Base-by-base conservation (phyloP, 495 filamentous ascomycete species). In the Usnea hakonensis region DNA sequence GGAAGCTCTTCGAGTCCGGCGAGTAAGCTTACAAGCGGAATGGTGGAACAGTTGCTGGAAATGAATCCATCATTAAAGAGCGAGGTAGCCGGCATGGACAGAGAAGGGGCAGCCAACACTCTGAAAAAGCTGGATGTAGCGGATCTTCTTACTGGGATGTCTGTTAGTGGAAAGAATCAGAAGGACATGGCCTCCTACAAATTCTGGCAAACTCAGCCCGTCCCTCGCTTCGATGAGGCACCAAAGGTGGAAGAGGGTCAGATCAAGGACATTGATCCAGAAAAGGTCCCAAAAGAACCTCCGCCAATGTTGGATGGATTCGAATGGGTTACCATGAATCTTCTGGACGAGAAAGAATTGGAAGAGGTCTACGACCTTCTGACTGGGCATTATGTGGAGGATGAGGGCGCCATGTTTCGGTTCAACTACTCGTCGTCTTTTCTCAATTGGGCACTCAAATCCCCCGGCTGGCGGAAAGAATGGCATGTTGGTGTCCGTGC, bases 171-270 rank as follows among this genome's bases (percentile, higher is more conserved):
- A 5, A 95, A 95, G 80, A 95, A 95, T 68, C 83, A 85, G 66
- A 96, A 95, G 75, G 93, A 97, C 67, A 96, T 96, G 90, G 92
- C 84, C 6, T 87, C 86, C 36, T 96, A 97, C 80, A 96, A 95
- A 74, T 98, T 98, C 75, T 98, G 94, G 94, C 85, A 89, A 71
- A 97, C 94, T 38, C 94, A 98, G 72, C 94, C 94, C 0, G 94
- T 98, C 36, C 89, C 90, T 13, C 85, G 85, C 60, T 96, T 97
- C 66, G 77, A 84, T 16, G 65, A 74, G 55, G 57, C 68, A 52
- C 70, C 69, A 58, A 70, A 75, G 50, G 67, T 72, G 36, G 65
- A 73, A 23, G 85, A 88, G 55, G 86, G 86, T 0, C 80, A 83
- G 2, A 88, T 88, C 69, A 83, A 86, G 74, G 76, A 76, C 13